Conservation (phyloP, 2,329 filamentous ascomycete species). For the Colletotrichum melonis region DNA sequence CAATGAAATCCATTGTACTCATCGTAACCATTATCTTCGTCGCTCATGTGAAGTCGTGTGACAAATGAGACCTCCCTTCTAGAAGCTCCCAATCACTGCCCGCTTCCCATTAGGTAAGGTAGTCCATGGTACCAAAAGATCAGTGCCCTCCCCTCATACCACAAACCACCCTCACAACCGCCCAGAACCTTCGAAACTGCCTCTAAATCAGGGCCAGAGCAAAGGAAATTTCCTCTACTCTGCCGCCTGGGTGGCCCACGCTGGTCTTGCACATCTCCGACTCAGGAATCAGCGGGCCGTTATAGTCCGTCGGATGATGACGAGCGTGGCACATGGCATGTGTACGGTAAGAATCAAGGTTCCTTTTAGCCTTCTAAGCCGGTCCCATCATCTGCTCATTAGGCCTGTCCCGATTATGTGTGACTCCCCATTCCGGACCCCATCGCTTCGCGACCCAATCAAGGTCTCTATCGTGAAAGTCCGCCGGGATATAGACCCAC, state of each 20-base stretch:
- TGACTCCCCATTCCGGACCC: background rate
- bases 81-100: background rate
- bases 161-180: background rate
- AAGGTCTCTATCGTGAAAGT: constrained; percentile 53
- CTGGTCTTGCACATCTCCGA: background rate
- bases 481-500: constrained; percentile 61
- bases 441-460: constrained; percentile 26
- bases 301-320: too few relatives aligned
- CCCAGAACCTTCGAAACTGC: background rate
- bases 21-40: background rate
- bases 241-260: background rate
- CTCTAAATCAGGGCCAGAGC: background rate
- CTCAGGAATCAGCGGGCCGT: background rate
- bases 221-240: background rate
- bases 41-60: background rate
- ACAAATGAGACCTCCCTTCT: background rate
- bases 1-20: background rate
- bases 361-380: background rate
- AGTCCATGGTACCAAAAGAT: background rate
- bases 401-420: too few relatives aligned
- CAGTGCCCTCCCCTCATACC: background rate
- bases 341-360: too few relatives aligned
- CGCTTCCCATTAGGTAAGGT: too few relatives aligned
- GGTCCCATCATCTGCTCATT: background rate
- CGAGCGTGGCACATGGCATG: too few relatives aligned